Conservation (phyloP, 257 asterid genomes). For the Solanum gandarillasii region DNA sequence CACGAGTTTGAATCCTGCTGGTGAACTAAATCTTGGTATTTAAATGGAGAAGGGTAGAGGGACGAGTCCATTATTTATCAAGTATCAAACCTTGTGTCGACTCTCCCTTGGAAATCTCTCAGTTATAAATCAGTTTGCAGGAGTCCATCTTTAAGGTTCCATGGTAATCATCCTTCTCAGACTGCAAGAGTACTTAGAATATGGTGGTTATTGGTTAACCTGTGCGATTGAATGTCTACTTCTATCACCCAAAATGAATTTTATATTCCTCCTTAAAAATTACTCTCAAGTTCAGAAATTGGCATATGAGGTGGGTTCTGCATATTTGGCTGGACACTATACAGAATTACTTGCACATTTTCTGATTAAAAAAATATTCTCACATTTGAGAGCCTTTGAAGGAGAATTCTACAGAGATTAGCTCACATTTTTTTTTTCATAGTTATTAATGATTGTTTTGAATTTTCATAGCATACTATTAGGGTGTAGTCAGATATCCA, state of each 20-base stretch:
- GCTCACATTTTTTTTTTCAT: background rate
- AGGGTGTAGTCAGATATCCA: background rate
- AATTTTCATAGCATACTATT: background rate
- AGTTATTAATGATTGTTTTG: background rate
- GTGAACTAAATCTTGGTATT: background rate
- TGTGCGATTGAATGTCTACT: background rate
- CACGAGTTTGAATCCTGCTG: background rate
- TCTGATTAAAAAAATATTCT: background rate
- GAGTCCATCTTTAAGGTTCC: background rate
- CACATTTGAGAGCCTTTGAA: background rate
- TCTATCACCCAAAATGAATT: background rate
- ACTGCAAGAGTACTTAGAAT: background rate
- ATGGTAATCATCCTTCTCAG: background rate
- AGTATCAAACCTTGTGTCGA: background rate
- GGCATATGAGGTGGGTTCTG: background rate
- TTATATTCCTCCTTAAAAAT: background rate
- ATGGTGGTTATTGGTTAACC: background rate
- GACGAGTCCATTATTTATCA: background rate
- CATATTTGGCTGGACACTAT: background rate
- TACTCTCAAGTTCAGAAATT: background rate
- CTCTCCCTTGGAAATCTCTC: background rate
- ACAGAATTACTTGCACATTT: background rate
- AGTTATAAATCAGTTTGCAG: background rate
- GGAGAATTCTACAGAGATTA: background rate
- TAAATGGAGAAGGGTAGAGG: background rate